These are phyloP conservation scores for Eucalyptus erythrocorys DNA, from an alignment of 345 rosid species.

Conservation along the genomic window DNA sequence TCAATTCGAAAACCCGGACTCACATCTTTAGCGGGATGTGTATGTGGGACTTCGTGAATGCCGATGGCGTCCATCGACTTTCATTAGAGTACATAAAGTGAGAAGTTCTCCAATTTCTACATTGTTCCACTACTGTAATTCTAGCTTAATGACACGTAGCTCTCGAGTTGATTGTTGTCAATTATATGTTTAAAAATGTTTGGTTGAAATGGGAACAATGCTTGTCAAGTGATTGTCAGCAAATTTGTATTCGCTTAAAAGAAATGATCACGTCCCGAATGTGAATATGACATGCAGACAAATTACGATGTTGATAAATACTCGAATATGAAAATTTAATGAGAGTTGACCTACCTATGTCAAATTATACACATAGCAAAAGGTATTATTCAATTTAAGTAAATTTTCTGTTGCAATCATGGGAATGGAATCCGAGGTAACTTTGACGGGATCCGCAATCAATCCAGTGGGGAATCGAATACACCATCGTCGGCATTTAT, in stretches of 20 bases:
- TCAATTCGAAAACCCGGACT: not conserved
- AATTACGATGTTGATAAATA: not conserved
- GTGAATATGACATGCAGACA: not conserved
- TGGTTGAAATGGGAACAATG: not conserved
- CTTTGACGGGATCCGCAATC: not conserved
- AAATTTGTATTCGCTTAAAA: too few relatives aligned
- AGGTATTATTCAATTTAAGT: not conserved
- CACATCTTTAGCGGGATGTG: not conserved
- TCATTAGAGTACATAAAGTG: not conserved
- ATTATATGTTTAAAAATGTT: not conserved
- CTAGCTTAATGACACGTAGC: not conserved
- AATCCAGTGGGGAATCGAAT: not conserved
- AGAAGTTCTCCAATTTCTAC: not conserved
- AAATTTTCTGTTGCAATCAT: not conserved
- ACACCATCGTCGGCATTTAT: not conserved
- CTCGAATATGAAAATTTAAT: not conserved
- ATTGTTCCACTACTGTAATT: not conserved
- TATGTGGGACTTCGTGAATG: not conserved
- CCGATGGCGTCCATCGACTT: not conserved
- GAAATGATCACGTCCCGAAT: not conserved
- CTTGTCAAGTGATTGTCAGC: not conserved
- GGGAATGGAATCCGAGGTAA: not conserved
- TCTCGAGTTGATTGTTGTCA: not conserved
- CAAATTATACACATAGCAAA: not conserved
- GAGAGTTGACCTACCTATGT: not conserved